Conservation (phyloP, 768 basidiomycete species). For the Suillus bovinus region DNA sequence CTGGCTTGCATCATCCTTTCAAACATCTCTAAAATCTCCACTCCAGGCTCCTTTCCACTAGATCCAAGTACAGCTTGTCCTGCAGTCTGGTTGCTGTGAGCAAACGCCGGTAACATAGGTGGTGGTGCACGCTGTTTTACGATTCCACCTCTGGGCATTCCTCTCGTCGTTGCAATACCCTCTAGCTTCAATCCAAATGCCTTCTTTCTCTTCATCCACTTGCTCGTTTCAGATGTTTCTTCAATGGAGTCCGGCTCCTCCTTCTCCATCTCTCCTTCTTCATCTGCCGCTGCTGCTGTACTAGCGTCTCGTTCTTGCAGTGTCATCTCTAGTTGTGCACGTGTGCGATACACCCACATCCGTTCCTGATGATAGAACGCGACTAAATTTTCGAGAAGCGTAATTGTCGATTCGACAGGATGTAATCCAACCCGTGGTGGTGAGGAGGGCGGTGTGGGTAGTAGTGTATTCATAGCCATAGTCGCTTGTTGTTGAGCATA, state of each 20-base stretch:
- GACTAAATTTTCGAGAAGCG: slow-evolving; percentile 63
- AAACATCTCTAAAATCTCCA: slow-evolving; percentile 65
- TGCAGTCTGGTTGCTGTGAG: not conserved
- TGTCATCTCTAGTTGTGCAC: slow-evolving; percentile 57
- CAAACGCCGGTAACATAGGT: slow-evolving; percentile 28
- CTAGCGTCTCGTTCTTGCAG: slow-evolving; percentile 24
- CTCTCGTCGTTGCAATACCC: slow-evolving; percentile 37
- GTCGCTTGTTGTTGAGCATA: slow-evolving; percentile 27
- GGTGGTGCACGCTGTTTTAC: slow-evolving; percentile 33
- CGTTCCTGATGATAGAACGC: slow-evolving; percentile 71
- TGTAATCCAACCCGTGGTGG: slow-evolving; percentile 31
- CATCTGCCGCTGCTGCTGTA: not conserved
- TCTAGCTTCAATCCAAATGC: slow-evolving; percentile 54
- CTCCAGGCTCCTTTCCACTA: slow-evolving; percentile 38
- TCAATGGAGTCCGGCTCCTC: slow-evolving; percentile 13
- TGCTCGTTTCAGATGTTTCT: slow-evolving; percentile 26
- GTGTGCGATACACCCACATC: slow-evolving; percentile 69
- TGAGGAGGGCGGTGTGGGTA: slow-evolving; percentile 36
- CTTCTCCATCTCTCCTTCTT: not conserved
- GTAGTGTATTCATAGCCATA: slow-evolving; percentile 35
- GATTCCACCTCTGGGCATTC: slow-evolving; percentile 26
- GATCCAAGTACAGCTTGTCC: slow-evolving; percentile 26
- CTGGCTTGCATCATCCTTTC: slow-evolving; percentile 72
- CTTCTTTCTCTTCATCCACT: slow-evolving; percentile 60
- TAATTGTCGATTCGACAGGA: slow-evolving; percentile 48